These are phyloP conservation scores for Coemansia sp. DNA, from an alignment of 192 early-diverging fungal genomes.

Conservation along the genomic window DNA sequence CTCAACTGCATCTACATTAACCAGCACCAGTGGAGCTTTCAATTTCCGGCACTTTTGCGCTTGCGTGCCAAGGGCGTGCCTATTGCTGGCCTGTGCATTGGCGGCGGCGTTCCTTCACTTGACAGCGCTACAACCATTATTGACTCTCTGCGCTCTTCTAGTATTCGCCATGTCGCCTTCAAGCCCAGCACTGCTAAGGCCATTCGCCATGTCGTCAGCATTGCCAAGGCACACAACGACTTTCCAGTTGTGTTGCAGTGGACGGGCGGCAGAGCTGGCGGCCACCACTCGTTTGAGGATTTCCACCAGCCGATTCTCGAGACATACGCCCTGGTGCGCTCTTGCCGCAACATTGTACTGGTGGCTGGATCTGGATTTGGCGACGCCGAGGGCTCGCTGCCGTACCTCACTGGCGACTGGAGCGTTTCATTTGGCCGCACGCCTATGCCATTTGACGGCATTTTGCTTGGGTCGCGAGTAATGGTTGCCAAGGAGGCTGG, in stretches of 20 bases:
- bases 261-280: slow-evolving; percentile 95
- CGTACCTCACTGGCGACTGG: slow-evolving; percentile 96
- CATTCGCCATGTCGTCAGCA: slow-evolving; percentile 81
- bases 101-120: slow-evolving; percentile 86
- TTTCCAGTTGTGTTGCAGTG: slow-evolving; percentile 93
- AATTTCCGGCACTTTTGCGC: slow-evolving; percentile 76
- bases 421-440: slow-evolving; percentile 70
- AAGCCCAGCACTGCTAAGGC: slow-evolving; percentile 77
- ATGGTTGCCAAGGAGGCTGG: slow-evolving; percentile 90
- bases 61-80: slow-evolving; percentile 84
- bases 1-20: slow-evolving; percentile 91
- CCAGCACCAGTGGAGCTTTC: slow-evolving; percentile 78
- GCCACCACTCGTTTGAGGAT: slow-evolving; percentile 97
- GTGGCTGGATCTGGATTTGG: slow-evolving; percentile 93
- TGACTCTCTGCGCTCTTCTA: slow-evolving; percentile 66
- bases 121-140: slow-evolving; percentile 83
- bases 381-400: slow-evolving; percentile 77
- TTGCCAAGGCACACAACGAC: slow-evolving; percentile 77
- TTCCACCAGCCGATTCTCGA: slow-evolving; percentile 85
- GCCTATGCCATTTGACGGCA: slow-evolving; percentile 95
- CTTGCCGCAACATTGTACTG: slow-evolving; percentile 74
- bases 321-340: slow-evolving; percentile 67
- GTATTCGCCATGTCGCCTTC: slow-evolving; percentile 77
- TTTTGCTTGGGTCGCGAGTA: slow-evolving; percentile 89
- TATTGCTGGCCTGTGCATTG: slow-evolving; percentile 86